phyloP scores from a whole-genome alignment of 805 yeast genomes.

The Nakazawaea ambrosiae region DNA sequence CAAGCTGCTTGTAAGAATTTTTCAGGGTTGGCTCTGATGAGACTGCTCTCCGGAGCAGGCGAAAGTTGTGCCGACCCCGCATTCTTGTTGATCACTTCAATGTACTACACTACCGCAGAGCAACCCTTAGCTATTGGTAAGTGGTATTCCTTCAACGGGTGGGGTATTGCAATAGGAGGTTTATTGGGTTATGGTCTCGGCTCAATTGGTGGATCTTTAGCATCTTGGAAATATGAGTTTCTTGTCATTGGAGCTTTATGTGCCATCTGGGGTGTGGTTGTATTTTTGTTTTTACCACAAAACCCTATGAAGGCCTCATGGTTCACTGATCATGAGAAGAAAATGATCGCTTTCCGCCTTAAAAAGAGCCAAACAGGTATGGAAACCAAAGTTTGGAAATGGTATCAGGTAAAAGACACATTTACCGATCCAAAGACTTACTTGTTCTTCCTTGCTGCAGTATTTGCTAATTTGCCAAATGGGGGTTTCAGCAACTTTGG shows the following conservation, averaged over 20 bases:
- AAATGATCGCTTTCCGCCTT: constrained; percentile 20
- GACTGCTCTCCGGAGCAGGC: constrained; percentile 21
- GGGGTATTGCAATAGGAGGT: constrained; percentile 10
- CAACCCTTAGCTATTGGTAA: constrained; percentile 46
- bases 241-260: constrained; percentile 8
- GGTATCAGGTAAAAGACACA: constrained; percentile 20
- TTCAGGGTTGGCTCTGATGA: constrained; percentile 31
- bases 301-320: constrained; percentile 19
- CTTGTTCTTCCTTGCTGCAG: constrained; percentile 12
- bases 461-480: constrained; percentile 14
- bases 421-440: constrained; percentile 19
- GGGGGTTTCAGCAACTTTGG: constrained; percentile 18
- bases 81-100: constrained; percentile 35
- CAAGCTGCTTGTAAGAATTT: constrained; percentile 33
- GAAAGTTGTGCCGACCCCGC: constrained; percentile 5
- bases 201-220: constrained; percentile 7
- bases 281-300: constrained; percentile 19
- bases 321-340: constrained; percentile 14
- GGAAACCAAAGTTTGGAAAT: constrained; percentile 22
- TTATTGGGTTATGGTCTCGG: constrained; percentile 9
- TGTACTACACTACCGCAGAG: constrained; percentile 53
- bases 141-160: constrained; percentile 52
- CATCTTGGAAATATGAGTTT: constrained; percentile 11
- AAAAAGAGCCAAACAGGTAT: constrained; percentile 23
- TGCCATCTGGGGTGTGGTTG: constrained; percentile 8